These are phyloP conservation scores for Atkinsonella hypoxylon DNA, from an alignment of 2,329 filamentous ascomycete genomes.

Conservation along the genomic window DNA sequence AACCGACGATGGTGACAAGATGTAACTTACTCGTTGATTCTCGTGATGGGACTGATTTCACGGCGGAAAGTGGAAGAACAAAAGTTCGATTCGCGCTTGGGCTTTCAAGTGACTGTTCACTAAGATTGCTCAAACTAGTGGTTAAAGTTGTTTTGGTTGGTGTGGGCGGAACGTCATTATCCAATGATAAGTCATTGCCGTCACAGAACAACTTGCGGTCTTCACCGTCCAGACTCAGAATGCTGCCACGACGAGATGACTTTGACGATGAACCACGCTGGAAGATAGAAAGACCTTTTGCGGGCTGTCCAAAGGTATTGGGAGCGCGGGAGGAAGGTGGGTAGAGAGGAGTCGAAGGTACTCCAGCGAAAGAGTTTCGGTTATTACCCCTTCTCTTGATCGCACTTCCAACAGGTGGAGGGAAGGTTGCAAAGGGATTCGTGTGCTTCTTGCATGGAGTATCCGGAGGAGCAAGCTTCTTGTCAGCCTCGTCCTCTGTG, in stretches of 20 bases:
- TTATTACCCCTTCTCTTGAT: slow-evolving; percentile 50
- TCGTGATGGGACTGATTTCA: slow-evolving; percentile 20
- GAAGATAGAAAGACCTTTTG: slow-evolving; percentile 56
- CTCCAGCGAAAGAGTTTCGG: slow-evolving; percentile 58
- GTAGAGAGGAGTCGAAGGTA: slow-evolving; percentile 73
- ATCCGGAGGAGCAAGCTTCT: slow-evolving; percentile 69
- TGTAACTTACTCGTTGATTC: slow-evolving; percentile 34
- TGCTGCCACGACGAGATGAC: slow-evolving; percentile 49
- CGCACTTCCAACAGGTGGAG: slow-evolving; percentile 44
- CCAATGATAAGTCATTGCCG: slow-evolving; percentile 15
- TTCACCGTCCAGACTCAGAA: slow-evolving; percentile 71
- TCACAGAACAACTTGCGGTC: slow-evolving; percentile 42
- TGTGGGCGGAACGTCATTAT: slow-evolving; percentile 72
- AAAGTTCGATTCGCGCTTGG: slow-evolving; percentile 36
- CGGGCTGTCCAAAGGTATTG: slow-evolving; percentile 41
- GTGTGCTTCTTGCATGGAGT: slow-evolving; percentile 88
- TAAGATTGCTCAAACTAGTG: slow-evolving; percentile 27
- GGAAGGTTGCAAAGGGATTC: slow-evolving; percentile 56
- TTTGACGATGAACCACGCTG: slow-evolving; percentile 36
- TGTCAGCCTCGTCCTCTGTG: slow-evolving; percentile 51
- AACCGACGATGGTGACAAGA: slow-evolving; percentile 12
- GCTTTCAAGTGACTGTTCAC: slow-evolving; percentile 30
- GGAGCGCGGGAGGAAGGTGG: slow-evolving; percentile 36
- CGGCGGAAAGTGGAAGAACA: slow-evolving; percentile 28
- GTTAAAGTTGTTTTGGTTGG: slow-evolving; percentile 63